Conservation (phyloP, 2,329 filamentous ascomycete species). For the Gliomastix tumulicola region DNA sequence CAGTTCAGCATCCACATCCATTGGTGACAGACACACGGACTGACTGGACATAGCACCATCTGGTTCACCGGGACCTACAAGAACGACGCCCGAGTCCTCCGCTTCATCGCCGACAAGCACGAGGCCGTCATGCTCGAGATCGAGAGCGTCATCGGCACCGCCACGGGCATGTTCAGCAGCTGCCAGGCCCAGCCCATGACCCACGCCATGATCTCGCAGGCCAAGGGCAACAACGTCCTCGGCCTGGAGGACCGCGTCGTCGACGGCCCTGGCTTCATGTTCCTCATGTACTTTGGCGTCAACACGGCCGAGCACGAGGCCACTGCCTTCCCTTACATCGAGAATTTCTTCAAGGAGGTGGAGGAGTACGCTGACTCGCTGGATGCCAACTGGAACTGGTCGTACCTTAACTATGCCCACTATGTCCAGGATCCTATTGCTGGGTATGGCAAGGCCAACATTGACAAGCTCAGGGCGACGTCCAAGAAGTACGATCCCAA, state of each 20-base stretch:
- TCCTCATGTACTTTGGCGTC: slow-evolving; percentile 19
- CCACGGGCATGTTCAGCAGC: slow-evolving; percentile 17
- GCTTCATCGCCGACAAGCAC: slow-evolving; percentile 21
- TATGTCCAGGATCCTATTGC: slow-evolving; percentile 26
- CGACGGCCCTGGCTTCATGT: slow-evolving; percentile 19
- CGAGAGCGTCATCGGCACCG: slow-evolving; percentile 11
- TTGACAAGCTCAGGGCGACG: slow-evolving; percentile 20
- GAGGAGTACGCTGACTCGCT: slow-evolving; percentile 1
- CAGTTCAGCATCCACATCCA: slow-evolving; percentile 16
- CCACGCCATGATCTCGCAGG: slow-evolving; percentile 18
- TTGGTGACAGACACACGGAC: not conserved
- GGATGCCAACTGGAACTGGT: slow-evolving; percentile 11
- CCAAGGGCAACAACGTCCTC: slow-evolving; percentile 23
- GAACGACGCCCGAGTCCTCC: slow-evolving; percentile 24
- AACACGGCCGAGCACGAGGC: slow-evolving; percentile 22
- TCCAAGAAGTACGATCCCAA: slow-evolving; percentile 27
- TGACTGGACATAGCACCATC: slow-evolving; percentile 16
- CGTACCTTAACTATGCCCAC: slow-evolving; percentile 38
- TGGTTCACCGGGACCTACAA: slow-evolving; percentile 28
- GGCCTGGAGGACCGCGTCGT: slow-evolving; percentile 19
- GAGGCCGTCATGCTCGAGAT: slow-evolving; percentile 16
- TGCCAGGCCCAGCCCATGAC: slow-evolving; percentile 24
- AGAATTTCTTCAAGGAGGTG: slow-evolving; percentile 9
- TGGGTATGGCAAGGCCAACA: slow-evolving; percentile 27
- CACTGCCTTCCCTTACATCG: slow-evolving; percentile 10